Conservation (phyloP, 768 basidiomycete species). For the Gyrodon lividus region DNA sequence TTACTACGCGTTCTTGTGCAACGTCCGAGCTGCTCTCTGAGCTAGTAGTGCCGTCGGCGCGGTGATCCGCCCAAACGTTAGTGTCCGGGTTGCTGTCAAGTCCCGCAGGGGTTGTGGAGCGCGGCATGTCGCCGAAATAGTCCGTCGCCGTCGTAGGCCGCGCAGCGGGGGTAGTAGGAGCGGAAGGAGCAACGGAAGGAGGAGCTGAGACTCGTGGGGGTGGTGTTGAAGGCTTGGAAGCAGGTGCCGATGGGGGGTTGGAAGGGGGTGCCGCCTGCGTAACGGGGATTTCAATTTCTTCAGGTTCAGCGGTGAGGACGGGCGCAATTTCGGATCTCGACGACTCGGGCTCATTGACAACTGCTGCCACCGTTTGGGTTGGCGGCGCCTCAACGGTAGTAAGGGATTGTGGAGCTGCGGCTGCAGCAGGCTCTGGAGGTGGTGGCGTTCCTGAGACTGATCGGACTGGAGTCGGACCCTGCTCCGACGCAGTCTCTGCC, state of each 20-base stretch:
- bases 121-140: slow-evolving; percentile 29
- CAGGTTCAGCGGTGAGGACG: slow-evolving; percentile 52
- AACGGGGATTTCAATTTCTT: slow-evolving; percentile 31
- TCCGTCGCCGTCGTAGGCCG: not conserved
- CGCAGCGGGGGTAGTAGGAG: slow-evolving; percentile 25
- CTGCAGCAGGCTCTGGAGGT: slow-evolving; percentile 11
- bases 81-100: slow-evolving; percentile 19
- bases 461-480: slow-evolving; percentile 18
- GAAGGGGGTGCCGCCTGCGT: slow-evolving; percentile 7
- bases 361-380: slow-evolving; percentile 1
- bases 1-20: slow-evolving; percentile 16
- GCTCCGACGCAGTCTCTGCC: slow-evolving; percentile 14
- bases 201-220: slow-evolving; percentile 19
- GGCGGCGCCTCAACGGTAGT: slow-evolving; percentile 5
- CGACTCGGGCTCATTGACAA: slow-evolving; percentile 13
- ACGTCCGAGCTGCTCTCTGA: slow-evolving; percentile 24
- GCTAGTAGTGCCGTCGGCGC: not conserved
- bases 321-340: slow-evolving; percentile 39
- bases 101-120: slow-evolving; percentile 23
- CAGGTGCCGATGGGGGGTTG: slow-evolving; percentile 12
- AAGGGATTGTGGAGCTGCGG: slow-evolving; percentile 12
- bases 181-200: slow-evolving; percentile 19
- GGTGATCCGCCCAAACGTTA: slow-evolving; percentile 33
- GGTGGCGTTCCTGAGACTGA: slow-evolving; percentile 21
- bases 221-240: slow-evolving; percentile 18